Conservation (phyloP, 805 yeast genomes). For the Suhomyces sp. region DNA sequence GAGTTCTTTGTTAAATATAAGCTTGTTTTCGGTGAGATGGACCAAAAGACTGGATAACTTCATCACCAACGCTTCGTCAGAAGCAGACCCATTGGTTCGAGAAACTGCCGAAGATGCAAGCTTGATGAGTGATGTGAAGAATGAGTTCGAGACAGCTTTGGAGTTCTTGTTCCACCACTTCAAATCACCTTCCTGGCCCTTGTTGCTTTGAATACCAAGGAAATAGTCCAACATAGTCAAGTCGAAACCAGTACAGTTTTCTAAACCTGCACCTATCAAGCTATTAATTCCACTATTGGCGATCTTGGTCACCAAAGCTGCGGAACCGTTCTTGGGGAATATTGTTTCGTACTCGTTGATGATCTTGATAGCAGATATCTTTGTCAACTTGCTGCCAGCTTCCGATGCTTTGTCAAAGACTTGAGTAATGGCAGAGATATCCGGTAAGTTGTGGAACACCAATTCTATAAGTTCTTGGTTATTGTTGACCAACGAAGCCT, state of each 20-base stretch:
- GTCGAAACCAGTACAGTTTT: constrained; percentile 45
- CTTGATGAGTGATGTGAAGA: constrained; percentile 65
- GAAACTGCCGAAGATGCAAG: constrained; percentile 24
- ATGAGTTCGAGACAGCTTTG: constrained; percentile 39
- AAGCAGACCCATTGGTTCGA: constrained; percentile 2
- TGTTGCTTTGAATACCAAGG: constrained; percentile 54
- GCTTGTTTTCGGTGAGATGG: constrained; percentile 48
- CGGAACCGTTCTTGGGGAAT: constrained; percentile 26
- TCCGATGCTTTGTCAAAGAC: constrained; percentile 35
- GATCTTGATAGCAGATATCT: constrained; percentile 46
- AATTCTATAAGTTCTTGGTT: constrained; percentile 26
- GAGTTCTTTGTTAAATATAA: constrained; percentile 50
- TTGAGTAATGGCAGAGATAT: constrained; percentile 41
- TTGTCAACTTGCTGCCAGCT: constrained; percentile 37
- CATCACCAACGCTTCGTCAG: constrained; percentile 26
- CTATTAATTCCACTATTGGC: constrained; percentile 15
- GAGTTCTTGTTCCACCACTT: constrained; percentile 73
- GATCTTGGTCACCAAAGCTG: constrained; percentile 16
- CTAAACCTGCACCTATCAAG: constrained; percentile 12
- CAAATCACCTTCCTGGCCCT: constrained; percentile 39
- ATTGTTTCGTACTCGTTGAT: constrained; percentile 37
- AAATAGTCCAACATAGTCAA: constrained; percentile 56
- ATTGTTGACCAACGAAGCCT: constrained; percentile 11
- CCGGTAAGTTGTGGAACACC: constrained; percentile 45
- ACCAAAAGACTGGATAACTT: constrained; percentile 52